Base-by-base conservation (phyloP, 148 eudicot species). In the Chenopodium quinoa region DNA sequence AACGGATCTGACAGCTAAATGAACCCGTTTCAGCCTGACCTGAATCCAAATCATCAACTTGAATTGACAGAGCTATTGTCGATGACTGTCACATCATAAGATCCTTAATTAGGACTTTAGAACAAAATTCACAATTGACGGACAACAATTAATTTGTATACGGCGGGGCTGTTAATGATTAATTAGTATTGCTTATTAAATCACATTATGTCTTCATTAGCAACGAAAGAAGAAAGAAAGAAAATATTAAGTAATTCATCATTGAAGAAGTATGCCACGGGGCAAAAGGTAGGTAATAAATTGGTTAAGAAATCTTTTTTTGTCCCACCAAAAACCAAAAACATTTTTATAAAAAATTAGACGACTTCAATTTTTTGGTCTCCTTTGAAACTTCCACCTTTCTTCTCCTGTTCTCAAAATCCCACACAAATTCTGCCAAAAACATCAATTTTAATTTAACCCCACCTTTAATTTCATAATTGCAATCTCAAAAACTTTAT, bases 341-440 rank as follows among this genome's bases (percentile, higher is more conserved):
- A 37, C 7, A 31, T 19, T 68, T 29, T 68, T 10, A 54, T 20
- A 70, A 40, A 44, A n/a, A 71, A 80, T 46, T 29, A 47, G 73
- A 65, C 48, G 65, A 75, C 78, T 75, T 81, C 27, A 17, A 75
- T 60, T 80, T 62, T 7, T 3, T 31, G 75, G 84, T 82, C 84
- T 82, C 80, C 75, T 68, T 34, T 76, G 75, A 54, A 76, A 20
- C 76, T 82, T 82, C 84, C 75, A 76, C 80, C 50, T 63, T 76
- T 67, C 27, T 80, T 81, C 75, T 54, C 9, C 4, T 82, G 84
- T 63, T 54, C 32, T 65, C 74, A 48, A 7, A 54, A 71, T 56
- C 40, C 7, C 58, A 47, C 4, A 76, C 84, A 82, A 31, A 32
- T 75, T 82, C 84, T 82, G 80, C 79, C 46, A 68, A 67, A 67